Percentiles rank a stretch among this genome's conserved stretches.
Evolutionary conservation across 805 yeast species (phyloP).

Genomic region (Cyberlindnera japonica): DNA sequence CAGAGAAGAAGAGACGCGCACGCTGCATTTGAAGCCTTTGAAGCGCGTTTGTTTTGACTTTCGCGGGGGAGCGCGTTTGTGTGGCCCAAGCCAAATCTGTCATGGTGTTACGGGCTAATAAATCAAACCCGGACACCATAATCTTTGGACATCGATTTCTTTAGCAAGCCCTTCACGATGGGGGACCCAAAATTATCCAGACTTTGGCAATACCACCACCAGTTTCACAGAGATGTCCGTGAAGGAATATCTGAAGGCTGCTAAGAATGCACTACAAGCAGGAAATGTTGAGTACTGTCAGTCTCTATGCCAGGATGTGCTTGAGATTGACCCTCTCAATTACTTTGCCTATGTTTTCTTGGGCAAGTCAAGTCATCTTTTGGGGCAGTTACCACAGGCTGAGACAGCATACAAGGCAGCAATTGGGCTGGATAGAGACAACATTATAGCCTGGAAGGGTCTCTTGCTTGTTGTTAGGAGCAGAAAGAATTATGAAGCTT

Average conservation of each 20-base stretch:
- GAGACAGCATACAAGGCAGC: constrained; percentile 45
- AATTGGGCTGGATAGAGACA: constrained; percentile 44
- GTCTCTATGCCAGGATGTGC: constrained; percentile 49
- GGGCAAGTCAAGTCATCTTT: constrained; percentile 63
- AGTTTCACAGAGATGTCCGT: constrained; percentile 29
- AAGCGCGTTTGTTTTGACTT: constrained; percentile 1
- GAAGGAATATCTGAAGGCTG: constrained; percentile 42
- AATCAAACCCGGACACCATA: neutral
- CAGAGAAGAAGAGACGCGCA: neutral
- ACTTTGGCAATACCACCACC: neutral
- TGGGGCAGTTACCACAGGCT: constrained; percentile 39
- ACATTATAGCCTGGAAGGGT: constrained; percentile 81
- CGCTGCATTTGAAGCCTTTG: neutral
- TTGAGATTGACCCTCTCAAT: constrained; percentile 51
- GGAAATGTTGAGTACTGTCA: constrained; percentile 62
- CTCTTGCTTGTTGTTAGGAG: constrained; percentile 44
- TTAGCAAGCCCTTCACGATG: too few species aligned
- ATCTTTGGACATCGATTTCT: too few species aligned
- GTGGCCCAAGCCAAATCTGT: neutral
- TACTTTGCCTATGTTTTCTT: constrained; percentile 66
- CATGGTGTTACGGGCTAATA: neutral
- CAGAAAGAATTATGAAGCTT: constrained; percentile 36
- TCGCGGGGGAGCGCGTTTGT: neutral
- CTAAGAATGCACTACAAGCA: constrained; percentile 47
- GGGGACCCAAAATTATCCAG: too few species aligned